Evolutionary conservation across 768 basidiomycete genomes (phyloP).

Genomic region (Auricularia auricula-judae): DNA sequence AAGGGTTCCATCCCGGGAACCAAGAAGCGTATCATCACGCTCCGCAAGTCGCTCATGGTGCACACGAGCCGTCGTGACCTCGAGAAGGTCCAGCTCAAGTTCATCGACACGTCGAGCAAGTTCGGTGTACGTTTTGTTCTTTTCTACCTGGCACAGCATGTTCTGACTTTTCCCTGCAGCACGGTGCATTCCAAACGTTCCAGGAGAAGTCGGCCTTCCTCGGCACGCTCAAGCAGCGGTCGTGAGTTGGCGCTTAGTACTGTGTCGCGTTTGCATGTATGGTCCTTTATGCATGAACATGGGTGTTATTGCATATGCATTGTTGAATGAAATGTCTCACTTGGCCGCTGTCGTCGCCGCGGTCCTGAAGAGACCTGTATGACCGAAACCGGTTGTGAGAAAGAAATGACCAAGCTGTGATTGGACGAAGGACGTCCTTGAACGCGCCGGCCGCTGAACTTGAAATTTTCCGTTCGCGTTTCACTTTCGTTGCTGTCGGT

Average conservation of each 20-base stretch:
- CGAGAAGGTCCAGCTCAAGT: conserved; percentile 97
- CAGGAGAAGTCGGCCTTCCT: conserved; percentile 95
- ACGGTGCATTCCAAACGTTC: conserved; percentile 93
- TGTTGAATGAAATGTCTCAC: neutral
- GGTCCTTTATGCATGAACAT: neutral
- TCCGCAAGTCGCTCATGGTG: conserved; percentile 94
- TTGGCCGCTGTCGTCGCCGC: too few species aligned
- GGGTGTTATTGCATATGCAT: neutral
- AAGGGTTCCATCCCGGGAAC: conserved; percentile 94
- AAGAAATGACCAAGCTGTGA: neutral
- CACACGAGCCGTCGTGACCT: conserved; percentile 93
- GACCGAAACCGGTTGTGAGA: neutral
- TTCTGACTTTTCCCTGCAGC: conserved; percentile 31
- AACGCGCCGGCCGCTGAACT: neutral
- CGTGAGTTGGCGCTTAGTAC: conserved; percentile 30
- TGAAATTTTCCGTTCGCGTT: neutral
- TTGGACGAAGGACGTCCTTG: neutral
- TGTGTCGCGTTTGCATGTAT: neutral
- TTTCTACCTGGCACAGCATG: neutral
- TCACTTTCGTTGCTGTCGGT: neutral
- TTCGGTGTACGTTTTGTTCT: conserved; percentile 61
- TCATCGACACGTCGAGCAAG: conserved; percentile 97
- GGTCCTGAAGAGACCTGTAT: neutral
- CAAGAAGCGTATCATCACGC: conserved; percentile 95
- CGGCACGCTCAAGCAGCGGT: conserved; percentile 79